phyloP scores from a whole-genome alignment of 2,329 filamentous ascomycete genomes.

The Calycina marina region DNA sequence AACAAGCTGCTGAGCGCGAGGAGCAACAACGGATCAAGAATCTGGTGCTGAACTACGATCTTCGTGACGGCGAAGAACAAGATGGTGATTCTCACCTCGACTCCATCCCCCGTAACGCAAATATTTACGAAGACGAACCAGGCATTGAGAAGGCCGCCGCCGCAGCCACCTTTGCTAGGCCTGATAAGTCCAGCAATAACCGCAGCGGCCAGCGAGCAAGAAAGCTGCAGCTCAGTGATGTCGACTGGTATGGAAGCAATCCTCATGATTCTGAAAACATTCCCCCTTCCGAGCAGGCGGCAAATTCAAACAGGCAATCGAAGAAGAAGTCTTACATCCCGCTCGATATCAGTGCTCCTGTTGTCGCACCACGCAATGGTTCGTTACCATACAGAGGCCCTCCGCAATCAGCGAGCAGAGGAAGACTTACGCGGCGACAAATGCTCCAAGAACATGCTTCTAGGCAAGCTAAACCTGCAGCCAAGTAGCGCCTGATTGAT shows the following conservation, averaged over 20 bases:
- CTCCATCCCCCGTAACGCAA: conserved; percentile 31
- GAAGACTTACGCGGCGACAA: conserved; percentile 13
- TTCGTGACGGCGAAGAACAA: conserved; percentile 66
- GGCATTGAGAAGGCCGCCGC: conserved; percentile 38
- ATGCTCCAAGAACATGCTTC: conserved; percentile 16
- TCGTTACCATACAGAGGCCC: conserved; percentile 2
- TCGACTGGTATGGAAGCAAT: conserved; percentile 67
- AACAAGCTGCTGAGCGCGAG: conserved; percentile 87
- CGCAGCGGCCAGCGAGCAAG: conserved; percentile 65
- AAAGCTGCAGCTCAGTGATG: conserved; percentile 88
- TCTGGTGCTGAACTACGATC: conserved; percentile 89
- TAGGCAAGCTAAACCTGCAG: conserved; percentile 2
- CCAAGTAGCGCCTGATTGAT: conserved; percentile 8
- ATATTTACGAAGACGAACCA: conserved; percentile 39
- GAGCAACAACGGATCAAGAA: conserved; percentile 99
- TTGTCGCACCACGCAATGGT: neutral
- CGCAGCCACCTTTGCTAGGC: conserved; percentile 16
- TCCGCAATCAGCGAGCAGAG: conserved; percentile 5
- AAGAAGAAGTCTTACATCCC: neutral
- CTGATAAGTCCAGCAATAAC: conserved; percentile 24
- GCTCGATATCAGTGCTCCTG: conserved; percentile 1
- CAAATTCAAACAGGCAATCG: no score
- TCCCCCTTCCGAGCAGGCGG: neutral
- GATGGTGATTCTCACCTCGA: conserved; percentile 49
- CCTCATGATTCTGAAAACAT: conserved; percentile 9